Base-by-base conservation (phyloP, 2,329 filamentous ascomycete genomes). In the Sporothrix protearum region DNA sequence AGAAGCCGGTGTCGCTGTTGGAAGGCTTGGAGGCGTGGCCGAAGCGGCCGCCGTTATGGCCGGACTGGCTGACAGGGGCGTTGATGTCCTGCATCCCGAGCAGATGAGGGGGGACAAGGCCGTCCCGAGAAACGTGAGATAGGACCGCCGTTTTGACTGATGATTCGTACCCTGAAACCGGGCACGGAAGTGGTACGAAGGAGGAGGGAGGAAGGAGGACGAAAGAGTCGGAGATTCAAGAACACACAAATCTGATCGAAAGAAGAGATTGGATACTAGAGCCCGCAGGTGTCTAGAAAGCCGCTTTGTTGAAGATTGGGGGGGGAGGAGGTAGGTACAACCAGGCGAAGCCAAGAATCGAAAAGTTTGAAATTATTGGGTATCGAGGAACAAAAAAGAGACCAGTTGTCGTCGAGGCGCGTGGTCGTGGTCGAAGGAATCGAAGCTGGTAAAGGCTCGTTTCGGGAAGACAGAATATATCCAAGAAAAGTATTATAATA, bases 51-150 rank as follows among this genome's bases (percentile, higher is more conserved):
- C 80, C 82, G 79, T 84, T 87, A 76, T 85, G 86, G 79, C 84
- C 88, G 71, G 86, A 84, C 76, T 87, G 87, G 77, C 83, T 86
- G 76, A 73, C 72, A 14, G 87, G 85, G 76, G 86, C 85, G 78
- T 92, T 90, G 82, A 93, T 89, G 83, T 92, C 92, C 88, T 97
- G 94, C 94, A 97, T 97, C 83, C 89, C 89, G 85, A 95, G 89
- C 80, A 93, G 86, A 85, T 94, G 91, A 86, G 91, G 91, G 84
- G 91, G 92, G 90, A 93, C 90, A 85, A 92, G 88, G 82, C 86
- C 91, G 92, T 95, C 92, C 92, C 91, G 89, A 84, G 88, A 84
- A 82, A 86, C 85, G 82, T 91, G 89, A 82, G 91, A 91, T 85
- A 93, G 84, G 80, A 92, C 89, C 86, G 92, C 91, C 91, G 91